Evolutionary conservation across 2,329 filamentous ascomycete genomes (phyloP), one percentile per base, ranked within the genome.

Genomic region (Fusarium drepaniforme): DNA sequence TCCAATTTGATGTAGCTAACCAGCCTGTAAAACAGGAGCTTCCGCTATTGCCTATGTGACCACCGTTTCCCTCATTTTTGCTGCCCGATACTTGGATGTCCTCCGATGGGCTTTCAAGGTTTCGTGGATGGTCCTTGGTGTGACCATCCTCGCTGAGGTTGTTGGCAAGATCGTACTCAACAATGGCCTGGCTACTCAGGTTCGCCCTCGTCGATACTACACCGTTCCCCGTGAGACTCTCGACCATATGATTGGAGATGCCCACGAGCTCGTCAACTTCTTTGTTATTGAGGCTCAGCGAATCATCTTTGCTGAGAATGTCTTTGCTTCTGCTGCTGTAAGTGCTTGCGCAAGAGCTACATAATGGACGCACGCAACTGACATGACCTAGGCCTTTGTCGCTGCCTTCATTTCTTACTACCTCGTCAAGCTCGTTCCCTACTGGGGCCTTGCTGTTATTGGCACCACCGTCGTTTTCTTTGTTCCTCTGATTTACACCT

Each of bases 191-290:
- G 86, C 90, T 68, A 90, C 90, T 62, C 91, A 93, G 83, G 82
- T 93, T 78, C 90, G 92, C 76, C 92, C 92, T 64, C 89, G 88
- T 81, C 88, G 89, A 81, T 93, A 93, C 85, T 92, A 91, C 83
- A 92, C 90, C 7, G 83, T 93, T 49, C 88, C 91, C 12, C 88
- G 89, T 75, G 89, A 92, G 76, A 90, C 90, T 8, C 83, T 93
- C 44, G 90, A 93, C 77, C 82, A 84, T 67, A 76, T 91, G 74
- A 88, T 92, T 77, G 90, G 90, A 67, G 92, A 93, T 75, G 85
- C 91, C 46, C 89, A 93, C 79, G 91, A 93, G 83, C 87, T 93
- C 70, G 82, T 92, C 84, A 93, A 93, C 87, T 93, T 93, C 83
- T 91, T 93, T 77, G 87, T 93, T 71, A 92, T 93, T 67, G 92